Percentiles rank a stretch among this genome's conserved stretches.
Evolutionary conservation across 139 green algal genomes (phyloP).

Genomic region (Edaphochlamys debaryana): DNA sequence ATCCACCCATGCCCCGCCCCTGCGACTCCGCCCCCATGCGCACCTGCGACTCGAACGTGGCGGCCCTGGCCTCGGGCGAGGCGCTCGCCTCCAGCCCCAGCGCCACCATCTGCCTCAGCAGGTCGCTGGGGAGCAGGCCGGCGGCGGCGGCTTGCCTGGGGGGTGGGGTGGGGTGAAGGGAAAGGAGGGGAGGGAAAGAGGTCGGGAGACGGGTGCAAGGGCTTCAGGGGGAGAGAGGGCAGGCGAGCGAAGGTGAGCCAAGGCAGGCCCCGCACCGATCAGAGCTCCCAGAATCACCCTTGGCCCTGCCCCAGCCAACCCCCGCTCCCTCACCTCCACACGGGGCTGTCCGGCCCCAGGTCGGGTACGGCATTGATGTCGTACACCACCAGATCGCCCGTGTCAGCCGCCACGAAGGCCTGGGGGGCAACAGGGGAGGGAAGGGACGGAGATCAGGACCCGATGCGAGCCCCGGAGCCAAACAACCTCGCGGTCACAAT

Average conservation of each 20-base stretch:
- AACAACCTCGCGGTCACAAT: too few species aligned
- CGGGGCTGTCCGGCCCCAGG: constrained; percentile 22
- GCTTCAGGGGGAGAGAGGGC: too few species aligned
- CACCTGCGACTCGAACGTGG: constrained; percentile 10
- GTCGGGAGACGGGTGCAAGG: too few species aligned
- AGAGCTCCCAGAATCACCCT: too few species aligned
- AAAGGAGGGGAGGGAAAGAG: not conserved
- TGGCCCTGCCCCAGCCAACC: too few species aligned
- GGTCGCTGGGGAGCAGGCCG: constrained; percentile 16
- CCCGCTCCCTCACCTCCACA: constrained; percentile 9
- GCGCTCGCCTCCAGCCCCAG: not conserved
- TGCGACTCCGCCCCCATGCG: not conserved
- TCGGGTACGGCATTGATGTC: constrained; percentile 30
- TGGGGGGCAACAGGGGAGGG: too few species aligned
- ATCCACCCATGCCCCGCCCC: not conserved
- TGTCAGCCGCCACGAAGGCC: constrained; percentile 13
- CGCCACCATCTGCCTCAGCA: constrained; percentile 17
- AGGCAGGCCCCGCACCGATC: too few species aligned
- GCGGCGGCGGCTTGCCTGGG: constrained; percentile 35
- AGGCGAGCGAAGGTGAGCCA: too few species aligned
- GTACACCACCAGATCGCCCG: constrained; percentile 20
- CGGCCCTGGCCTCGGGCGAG: not conserved
- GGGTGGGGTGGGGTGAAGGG: not conserved
- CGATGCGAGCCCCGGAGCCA: too few species aligned
- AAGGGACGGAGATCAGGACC: too few species aligned